These are phyloP conservation scores for Quercus wislizeni DNA, from an alignment of 306 rosid species.

Conservation along the genomic window DNA sequence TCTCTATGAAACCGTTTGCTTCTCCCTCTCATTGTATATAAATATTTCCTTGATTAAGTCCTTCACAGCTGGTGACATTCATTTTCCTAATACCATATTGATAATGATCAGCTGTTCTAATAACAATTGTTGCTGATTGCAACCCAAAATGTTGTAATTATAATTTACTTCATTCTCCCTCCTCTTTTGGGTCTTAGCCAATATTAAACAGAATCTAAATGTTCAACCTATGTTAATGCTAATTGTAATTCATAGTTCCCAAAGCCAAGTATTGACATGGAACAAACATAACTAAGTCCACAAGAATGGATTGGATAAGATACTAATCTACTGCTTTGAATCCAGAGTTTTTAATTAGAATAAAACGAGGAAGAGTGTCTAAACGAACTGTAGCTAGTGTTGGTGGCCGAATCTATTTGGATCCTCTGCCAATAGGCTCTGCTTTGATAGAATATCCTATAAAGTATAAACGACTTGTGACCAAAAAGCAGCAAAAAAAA, in stretches of 20 bases:
- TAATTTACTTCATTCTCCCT: not conserved
- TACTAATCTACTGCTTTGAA: too few species aligned
- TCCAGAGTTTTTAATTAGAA: too few species aligned
- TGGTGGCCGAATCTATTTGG: too few species aligned
- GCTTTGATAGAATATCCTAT: too few species aligned
- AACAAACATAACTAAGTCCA: not conserved
- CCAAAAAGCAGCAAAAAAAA: too few species aligned
- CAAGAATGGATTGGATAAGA: too few species aligned
- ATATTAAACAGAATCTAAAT: not conserved
- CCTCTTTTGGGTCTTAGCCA: not conserved
- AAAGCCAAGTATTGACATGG: not conserved
- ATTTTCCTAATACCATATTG: slow-evolving; percentile 19
- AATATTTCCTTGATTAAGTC: slow-evolving; percentile 11
- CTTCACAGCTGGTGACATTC: slow-evolving; percentile 32
- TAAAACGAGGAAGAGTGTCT: too few species aligned
- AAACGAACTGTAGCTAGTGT: too few species aligned
- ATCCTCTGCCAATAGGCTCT: too few species aligned
- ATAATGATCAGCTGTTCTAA: slow-evolving; percentile 19
- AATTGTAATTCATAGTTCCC: not conserved
- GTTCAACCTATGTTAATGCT: not conserved
- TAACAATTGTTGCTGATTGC: slow-evolving; percentile 30
- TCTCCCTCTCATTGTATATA: slow-evolving; percentile 31
- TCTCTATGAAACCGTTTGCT: slow-evolving; percentile 1
- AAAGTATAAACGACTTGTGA: too few species aligned
- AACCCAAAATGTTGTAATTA: slow-evolving; percentile 24